Conservation (phyloP, 495 filamentous ascomycete species). For the Pyronema domesticum region DNA sequence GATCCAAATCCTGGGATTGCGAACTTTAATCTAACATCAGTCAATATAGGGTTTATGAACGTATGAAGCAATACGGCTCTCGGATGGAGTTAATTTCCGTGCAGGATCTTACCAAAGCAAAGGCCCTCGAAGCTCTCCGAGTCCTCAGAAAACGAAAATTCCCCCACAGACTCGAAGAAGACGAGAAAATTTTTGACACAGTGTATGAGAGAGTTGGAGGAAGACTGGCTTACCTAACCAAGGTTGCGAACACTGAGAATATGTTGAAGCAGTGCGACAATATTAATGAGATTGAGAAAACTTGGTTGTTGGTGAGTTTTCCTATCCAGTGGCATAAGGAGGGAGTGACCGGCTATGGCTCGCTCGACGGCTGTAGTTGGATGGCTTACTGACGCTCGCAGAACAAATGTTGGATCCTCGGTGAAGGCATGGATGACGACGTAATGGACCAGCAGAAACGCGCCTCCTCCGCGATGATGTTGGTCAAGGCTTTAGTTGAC, state of each 20-base stretch:
- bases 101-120: conserved; percentile 54
- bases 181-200: conserved; percentile 44
- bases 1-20: too few relatives aligned
- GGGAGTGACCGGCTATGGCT: background rate
- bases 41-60: conserved; percentile 50
- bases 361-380: background rate
- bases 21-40: too few relatives aligned
- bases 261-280: conserved; percentile 59
- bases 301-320: conserved; percentile 50
- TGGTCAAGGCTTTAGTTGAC: conserved; percentile 77
- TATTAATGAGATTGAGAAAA: conserved; percentile 69
- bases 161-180: conserved; percentile 34
- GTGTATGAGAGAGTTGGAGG: conserved; percentile 77
- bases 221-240: conserved; percentile 65
- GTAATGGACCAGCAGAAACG: conserved; percentile 98
- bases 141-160: conserved; percentile 60
- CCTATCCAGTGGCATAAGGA: background rate
- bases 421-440: conserved; percentile 88
- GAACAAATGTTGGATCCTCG: conserved; percentile 89
- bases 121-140: conserved; percentile 55
- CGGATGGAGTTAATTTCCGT: conserved; percentile 82
- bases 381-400: background rate
- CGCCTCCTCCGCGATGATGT: conserved; percentile 83
- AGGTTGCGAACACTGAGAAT: conserved; percentile 62
- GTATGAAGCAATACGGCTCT: conserved; percentile 73